These are phyloP conservation scores for Eucalyptus dawsonii DNA, from an alignment of 345 rosid genomes.

Conservation along the genomic window DNA sequence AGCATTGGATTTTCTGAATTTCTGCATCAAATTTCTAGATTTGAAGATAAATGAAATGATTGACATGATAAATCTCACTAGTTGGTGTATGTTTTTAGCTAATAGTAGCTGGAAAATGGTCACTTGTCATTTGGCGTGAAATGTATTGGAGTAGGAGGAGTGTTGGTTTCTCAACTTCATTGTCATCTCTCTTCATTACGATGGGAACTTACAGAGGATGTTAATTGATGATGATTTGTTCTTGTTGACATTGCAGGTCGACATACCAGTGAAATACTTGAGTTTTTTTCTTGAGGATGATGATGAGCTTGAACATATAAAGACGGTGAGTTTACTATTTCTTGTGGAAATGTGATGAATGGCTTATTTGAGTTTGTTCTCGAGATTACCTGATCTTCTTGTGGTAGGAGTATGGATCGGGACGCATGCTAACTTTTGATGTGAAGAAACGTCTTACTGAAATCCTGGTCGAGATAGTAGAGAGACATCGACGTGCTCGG, in stretches of 20 bases:
- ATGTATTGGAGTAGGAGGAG: not conserved
- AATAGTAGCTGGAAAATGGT: not conserved
- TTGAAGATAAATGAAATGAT: not conserved
- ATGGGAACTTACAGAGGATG: not conserved
- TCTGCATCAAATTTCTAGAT: not conserved
- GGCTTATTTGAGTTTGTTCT: not conserved
- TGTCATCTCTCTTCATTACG: not conserved
- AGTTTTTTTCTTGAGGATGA: constrained; percentile 82
- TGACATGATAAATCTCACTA: not conserved
- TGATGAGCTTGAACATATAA: constrained; percentile 70
- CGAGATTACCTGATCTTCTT: not conserved
- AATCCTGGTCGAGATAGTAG: constrained; percentile 66
- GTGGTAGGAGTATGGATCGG: constrained; percentile 68
- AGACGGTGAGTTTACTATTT: constrained; percentile 25
- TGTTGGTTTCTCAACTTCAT: not conserved
- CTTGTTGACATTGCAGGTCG: constrained; percentile 38
- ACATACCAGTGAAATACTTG: constrained; percentile 74
- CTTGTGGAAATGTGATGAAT: not conserved
- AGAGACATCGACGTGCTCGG: constrained; percentile 68
- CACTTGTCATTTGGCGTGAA: not conserved
- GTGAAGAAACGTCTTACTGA: constrained; percentile 63
- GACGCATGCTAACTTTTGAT: constrained; percentile 76
- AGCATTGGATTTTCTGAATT: not conserved
- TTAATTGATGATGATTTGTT: not conserved
- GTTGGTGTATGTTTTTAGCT: not conserved